Evolutionary conservation across 1,284 basidiomycete species (phyloP), one percentile per base, ranked within the genome.

Genomic region (Ganoderma sp.): DNA sequence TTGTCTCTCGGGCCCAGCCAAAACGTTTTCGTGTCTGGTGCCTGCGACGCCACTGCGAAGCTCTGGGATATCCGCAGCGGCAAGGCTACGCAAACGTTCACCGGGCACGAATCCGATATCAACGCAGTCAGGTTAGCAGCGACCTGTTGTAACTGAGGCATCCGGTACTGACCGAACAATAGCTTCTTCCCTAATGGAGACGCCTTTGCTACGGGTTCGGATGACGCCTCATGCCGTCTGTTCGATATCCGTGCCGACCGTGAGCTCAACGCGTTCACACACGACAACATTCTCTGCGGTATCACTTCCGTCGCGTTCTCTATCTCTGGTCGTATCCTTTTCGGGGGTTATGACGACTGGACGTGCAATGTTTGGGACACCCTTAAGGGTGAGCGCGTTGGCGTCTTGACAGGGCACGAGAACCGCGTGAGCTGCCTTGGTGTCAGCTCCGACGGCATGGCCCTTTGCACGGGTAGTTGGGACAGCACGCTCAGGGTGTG

Each of bases 361-460:
- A 99, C 97, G 74, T 96, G 94, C 86, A 99, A 99, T 78, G 97
- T 99, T 60, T 99, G 97, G 97, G 97, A 99, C 79, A 98, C 97
- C 54, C 87, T 99, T 78, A 98, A 97, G 82, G 97, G 96, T 67
- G 97, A 99, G 81, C 92, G 97, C 67, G 96, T 99, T 42, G 97
- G 97, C 69, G 96, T 99, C 48, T 83, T 99, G 69, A 94, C 96
- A 43, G 97, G 97, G 15, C 98, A 99, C 79, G 97, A 99, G 85
- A 99, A 99, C 84, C 87, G 97, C 71, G 96, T 99, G 73, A 95
- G 93, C 77, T 99, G 97, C 84, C 84, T 99, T 77, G 97, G 98
- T 68, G 96, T 99, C 74, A 96, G 93, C 76, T 89, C 92, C 50
- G 97, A 99, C 78, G 97, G 97, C 60, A 97, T 98, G 91, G 97